Percentiles rank a stretch among this genome's conserved stretches.
Conservation (phyloP, 2,329 filamentous ascomycete species). For the Uncinocarpus reesii region DNA sequence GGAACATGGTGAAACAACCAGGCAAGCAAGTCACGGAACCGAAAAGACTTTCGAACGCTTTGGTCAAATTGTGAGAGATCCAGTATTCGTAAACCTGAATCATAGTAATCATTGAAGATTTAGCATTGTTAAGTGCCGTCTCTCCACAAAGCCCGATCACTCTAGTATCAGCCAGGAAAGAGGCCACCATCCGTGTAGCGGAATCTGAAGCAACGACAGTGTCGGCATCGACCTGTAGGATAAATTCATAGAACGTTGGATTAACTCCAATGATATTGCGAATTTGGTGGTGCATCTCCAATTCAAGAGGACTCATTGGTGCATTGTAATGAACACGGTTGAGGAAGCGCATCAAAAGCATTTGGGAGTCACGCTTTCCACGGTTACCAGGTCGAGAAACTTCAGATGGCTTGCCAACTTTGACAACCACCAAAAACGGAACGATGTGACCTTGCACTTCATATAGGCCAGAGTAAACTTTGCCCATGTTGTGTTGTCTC, state of each 20-base stretch:
- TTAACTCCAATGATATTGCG: constrained; percentile 98
- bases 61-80: constrained; percentile 93
- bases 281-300: constrained; percentile 98
- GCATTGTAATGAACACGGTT: constrained; percentile 98
- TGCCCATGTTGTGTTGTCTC: constrained; percentile 99
- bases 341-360: constrained; percentile 97
- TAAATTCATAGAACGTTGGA: constrained; percentile 94
- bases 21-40: constrained; percentile 95
- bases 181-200: constrained; percentile 79
- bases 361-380: constrained; percentile 98
- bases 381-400: constrained; percentile 75
- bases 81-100: constrained; percentile 99
- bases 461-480: constrained; percentile 94
- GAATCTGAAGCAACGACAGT: constrained; percentile 86
- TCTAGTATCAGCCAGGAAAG: constrained; percentile 83
- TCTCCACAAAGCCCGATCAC: constrained; percentile 94
- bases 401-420: constrained; percentile 79
- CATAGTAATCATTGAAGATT: constrained; percentile 91
- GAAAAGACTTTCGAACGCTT: constrained; percentile 95
- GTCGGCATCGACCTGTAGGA: constrained; percentile 94
- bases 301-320: constrained; percentile 87
- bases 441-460: constrained; percentile 98
- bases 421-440: constrained; percentile 91
- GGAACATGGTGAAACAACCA: constrained; percentile 99
- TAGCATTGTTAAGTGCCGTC: constrained; percentile 84